Evolutionary conservation across 2,329 filamentous ascomycete species (phyloP).

Genomic region (Fusarium ramigenum): DNA sequence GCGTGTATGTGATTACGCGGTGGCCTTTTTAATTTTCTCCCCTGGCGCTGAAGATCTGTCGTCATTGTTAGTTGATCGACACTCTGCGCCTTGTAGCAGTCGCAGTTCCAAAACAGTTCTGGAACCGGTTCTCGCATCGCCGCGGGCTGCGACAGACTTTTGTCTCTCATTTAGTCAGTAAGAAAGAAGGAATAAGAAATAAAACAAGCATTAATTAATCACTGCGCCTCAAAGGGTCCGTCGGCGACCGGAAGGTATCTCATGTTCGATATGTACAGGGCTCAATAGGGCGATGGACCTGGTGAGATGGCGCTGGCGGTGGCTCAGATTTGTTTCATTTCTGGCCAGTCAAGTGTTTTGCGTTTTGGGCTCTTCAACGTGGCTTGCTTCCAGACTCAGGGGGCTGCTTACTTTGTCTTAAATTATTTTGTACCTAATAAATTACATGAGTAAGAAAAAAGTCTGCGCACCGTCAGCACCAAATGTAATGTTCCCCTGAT

Average conservation of each 20-base stretch:
- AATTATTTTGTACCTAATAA: not conserved
- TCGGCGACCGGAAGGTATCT: not conserved
- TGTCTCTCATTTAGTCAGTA: not conserved
- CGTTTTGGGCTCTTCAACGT: not conserved
- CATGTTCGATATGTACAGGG: not conserved
- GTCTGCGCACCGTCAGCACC: not conserved
- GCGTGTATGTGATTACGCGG: not conserved
- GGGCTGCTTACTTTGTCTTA: not conserved
- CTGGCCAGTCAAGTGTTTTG: conserved; percentile 18
- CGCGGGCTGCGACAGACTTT: not conserved
- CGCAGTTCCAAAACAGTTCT: not conserved
- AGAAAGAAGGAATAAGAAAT: too few relatives aligned
- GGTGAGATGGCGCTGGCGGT: not conserved
- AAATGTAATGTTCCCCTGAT: not conserved
- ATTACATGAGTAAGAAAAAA: not conserved
- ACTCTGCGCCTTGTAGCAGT: not conserved
- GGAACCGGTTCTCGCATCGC: not conserved
- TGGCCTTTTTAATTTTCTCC: not conserved
- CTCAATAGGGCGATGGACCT: not conserved
- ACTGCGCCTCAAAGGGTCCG: not conserved
- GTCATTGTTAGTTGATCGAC: conserved; percentile 9
- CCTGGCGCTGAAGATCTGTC: not conserved
- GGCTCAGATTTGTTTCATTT: conserved; percentile 12
- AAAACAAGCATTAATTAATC: not conserved
- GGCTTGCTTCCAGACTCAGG: conserved; percentile 7